Evolutionary conservation across 495 filamentous ascomycete species (phyloP), one percentile per base, ranked within the genome.

Genomic region (Xylaria grammica): DNA sequence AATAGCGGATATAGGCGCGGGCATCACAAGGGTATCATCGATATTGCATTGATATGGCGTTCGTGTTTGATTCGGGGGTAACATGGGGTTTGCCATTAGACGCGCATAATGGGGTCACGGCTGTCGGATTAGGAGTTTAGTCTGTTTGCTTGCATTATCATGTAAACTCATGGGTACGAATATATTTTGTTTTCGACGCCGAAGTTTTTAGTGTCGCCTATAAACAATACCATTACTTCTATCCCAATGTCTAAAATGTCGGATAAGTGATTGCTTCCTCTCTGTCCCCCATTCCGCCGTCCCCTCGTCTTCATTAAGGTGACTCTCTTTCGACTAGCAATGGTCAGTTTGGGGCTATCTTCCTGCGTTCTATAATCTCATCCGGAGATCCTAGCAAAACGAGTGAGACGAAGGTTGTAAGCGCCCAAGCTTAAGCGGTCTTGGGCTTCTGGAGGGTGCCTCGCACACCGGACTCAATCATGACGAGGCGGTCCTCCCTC

Each of bases 401-500:
- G 34, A 9, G 3, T 19, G 6, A 7, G 10, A 10, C 6, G n/a
- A 42, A 36, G 11, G 45, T 36, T 38, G 3, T 17, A 52, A 32
- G 1, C 22, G 3, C 57, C 9, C 20, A 50, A 6, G 13, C 34
- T 57, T 51, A 71, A 29, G 60, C 56, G 36, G 65, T 59, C 52
- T 72, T 74, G 7, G 72, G 63, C 62, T 74, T 74, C 49, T 64
- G 44, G 44, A 45, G 48, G 22, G 60, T 68, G 19, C 54, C 67
- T 61, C 30, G 63, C 22, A 62, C 15, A 26, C 59, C 69, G 19
- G 53, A 59, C 60, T 67, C 65, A 22, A 74, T 68, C 63, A 66
- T 63, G 11, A 67, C 65, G 13, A 75, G 70, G 34, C 60, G 58
- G 10, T 75, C 71, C 55, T 80, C 78, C 60, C 77, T 72, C 74